Percentiles rank a stretch among this genome's conserved stretches.
Evolutionary conservation across 352 stramenopile species (phyloP).

Genomic region (Globisporangium recalcitrans): DNA sequence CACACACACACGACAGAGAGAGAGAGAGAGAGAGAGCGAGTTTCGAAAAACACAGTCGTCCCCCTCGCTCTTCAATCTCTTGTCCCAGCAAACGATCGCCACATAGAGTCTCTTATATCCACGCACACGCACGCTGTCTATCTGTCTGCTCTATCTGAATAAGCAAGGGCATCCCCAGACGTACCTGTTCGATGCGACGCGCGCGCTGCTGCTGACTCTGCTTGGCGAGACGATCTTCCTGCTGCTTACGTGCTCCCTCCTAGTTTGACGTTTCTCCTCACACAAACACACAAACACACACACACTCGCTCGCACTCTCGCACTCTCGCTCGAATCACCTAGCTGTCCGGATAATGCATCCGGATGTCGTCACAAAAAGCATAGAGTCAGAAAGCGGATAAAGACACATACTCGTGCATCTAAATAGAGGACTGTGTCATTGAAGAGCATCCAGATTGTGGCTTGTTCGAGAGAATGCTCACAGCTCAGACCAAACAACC

Average conservation of each 20-base stretch:
- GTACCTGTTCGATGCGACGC: constrained; percentile 1
- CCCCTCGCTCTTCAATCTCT: constrained; percentile 2
- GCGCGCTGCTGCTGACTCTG: constrained; percentile 5
- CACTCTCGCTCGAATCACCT: neutral
- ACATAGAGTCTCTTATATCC: neutral
- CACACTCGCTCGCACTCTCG: neutral
- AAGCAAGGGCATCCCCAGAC: neutral
- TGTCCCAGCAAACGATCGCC: constrained; percentile 4
- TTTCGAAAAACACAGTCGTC: constrained; percentile 4
- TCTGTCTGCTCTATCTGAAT: constrained; percentile 1
- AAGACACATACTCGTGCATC: neutral
- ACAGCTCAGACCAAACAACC: neutral
- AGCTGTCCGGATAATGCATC: neutral
- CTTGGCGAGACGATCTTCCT: constrained; percentile 8
- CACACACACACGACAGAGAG: neutral
- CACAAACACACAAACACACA: constrained; percentile 1
- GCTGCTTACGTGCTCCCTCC: neutral
- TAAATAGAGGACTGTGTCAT: neutral
- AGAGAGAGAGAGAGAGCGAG: constrained; percentile 16
- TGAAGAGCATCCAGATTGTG: neutral
- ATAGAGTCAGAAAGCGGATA: neutral
- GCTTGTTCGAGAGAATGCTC: neutral
- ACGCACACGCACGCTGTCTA: constrained; percentile 6
- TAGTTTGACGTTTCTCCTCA: constrained; percentile 13
- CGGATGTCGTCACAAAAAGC: neutral